These are phyloP conservation scores for Neoboletus brunneissimus DNA, from an alignment of 768 basidiomycete genomes.

Conservation along the genomic window DNA sequence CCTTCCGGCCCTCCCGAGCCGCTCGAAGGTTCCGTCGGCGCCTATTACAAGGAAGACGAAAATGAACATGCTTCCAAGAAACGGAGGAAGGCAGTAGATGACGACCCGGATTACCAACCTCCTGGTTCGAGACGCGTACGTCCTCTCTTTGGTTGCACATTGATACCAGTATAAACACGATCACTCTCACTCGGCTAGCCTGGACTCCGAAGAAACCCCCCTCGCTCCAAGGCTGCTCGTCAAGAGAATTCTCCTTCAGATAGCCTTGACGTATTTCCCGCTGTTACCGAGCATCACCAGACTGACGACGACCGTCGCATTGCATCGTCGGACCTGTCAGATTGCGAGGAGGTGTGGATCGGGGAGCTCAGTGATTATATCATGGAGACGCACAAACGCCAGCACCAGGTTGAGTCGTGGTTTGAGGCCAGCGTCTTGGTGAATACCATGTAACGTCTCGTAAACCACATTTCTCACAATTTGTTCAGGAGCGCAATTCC, in stretches of 20 bases:
- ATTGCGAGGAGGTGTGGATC: conserved; percentile 75
- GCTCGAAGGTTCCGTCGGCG: conserved; percentile 17
- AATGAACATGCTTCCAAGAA: conserved; percentile 41
- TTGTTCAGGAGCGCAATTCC: conserved; percentile 65
- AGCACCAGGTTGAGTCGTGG: conserved; percentile 69
- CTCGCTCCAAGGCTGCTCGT: conserved; percentile 36
- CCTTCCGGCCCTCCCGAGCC: conserved; percentile 19
- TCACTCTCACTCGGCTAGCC: conserved; percentile 22
- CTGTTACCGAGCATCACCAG: conserved; percentile 21
- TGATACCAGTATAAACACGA: neutral
- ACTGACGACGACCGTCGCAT: conserved; percentile 44
- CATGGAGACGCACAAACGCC: conserved; percentile 68
- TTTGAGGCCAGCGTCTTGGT: conserved; percentile 70
- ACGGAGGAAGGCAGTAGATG: conserved; percentile 43
- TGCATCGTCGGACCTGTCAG: conserved; percentile 76
- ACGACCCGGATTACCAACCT: conserved; percentile 57
- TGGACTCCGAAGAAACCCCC: conserved; percentile 43
- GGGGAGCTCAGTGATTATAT: conserved; percentile 67
- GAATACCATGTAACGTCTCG: conserved; percentile 20
- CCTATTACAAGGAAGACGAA: conserved; percentile 33
- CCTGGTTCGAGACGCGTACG: conserved; percentile 53
- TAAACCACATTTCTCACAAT: neutral
- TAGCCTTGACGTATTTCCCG: conserved; percentile 17
- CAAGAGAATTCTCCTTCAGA: conserved; percentile 29
- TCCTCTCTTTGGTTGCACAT: conserved; percentile 13